Evolutionary conservation across 2,329 filamentous ascomycete species (phyloP).

Genomic region (Didymellaceae sp.): DNA sequence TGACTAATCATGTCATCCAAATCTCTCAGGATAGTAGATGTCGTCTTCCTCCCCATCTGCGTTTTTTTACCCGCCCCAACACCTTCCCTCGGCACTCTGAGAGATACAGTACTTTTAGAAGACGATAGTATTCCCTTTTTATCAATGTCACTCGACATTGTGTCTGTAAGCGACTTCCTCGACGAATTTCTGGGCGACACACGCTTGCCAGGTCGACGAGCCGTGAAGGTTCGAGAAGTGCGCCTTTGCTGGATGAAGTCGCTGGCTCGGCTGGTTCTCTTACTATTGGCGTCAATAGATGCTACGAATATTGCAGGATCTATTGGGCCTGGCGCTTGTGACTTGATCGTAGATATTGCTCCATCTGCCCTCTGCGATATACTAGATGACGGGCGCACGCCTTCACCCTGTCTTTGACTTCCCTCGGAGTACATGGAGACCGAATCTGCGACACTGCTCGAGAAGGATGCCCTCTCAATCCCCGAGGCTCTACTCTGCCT

Average conservation of each 20-base stretch:
- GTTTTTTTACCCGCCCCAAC: not conserved
- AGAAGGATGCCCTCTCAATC: slow-evolving; percentile 15
- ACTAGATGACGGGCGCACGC: not conserved
- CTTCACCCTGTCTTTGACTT: not conserved
- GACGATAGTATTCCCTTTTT: not conserved
- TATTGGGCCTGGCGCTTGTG: not conserved
- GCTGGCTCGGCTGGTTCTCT: not conserved
- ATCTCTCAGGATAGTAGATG: slow-evolving; percentile 35
- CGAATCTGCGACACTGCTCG: slow-evolving; percentile 18
- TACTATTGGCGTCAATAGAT: not conserved
- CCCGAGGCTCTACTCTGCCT: not conserved
- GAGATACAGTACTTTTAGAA: not conserved
- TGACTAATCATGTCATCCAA: slow-evolving; percentile 37
- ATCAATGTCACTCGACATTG: not conserved
- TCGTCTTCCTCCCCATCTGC: slow-evolving; percentile 25
- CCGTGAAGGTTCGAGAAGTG: not conserved
- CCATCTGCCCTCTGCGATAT: slow-evolving; percentile 2
- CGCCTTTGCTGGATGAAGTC: not conserved
- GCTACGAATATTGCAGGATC: slow-evolving; percentile 1
- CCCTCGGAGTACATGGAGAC: slow-evolving; percentile 26
- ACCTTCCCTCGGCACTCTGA: not conserved
- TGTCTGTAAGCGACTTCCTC: not conserved
- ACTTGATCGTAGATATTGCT: not conserved
- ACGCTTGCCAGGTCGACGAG: not conserved
- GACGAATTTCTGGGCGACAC: not conserved